Percentiles rank a stretch among this genome's conserved stretches.
These are phyloP conservation scores for Cardiospermum halicacabum DNA, from an alignment of 345 rosid species.

Conservation along the genomic window DNA sequence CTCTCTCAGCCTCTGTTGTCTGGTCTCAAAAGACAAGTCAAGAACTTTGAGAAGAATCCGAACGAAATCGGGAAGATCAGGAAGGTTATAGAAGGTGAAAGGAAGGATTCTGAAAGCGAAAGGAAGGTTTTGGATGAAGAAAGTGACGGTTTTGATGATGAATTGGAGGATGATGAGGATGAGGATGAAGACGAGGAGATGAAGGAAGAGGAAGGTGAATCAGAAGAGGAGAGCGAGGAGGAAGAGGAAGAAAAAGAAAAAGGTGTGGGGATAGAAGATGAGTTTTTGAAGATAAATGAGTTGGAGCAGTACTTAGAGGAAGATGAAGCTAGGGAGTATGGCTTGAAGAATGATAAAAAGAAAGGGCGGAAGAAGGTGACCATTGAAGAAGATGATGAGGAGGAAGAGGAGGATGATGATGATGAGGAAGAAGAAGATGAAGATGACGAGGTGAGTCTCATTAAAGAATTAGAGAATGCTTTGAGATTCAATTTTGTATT, in stretches of 20 bases:
- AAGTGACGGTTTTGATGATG: conserved; percentile 37
- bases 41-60: conserved; percentile 53
- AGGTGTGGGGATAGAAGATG: conserved; percentile 63
- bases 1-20: conserved; percentile 61
- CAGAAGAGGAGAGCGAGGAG: conserved; percentile 19
- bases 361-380: conserved; percentile 22
- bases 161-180: conserved; percentile 25
- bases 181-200: conserved; percentile 29
- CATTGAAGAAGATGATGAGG: conserved; percentile 38
- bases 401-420: conserved; percentile 30
- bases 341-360: conserved; percentile 31
- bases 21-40: conserved; percentile 48
- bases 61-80: conserved; percentile 37
- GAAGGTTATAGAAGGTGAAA: conserved; percentile 20
- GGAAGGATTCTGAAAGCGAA: conserved; percentile 10
- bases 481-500: no score
- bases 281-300: conserved; percentile 72
- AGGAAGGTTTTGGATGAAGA: conserved; percentile 27
- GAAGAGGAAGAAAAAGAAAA: conserved; percentile 18
- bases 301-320: conserved; percentile 67
- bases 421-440: conserved; percentile 36
- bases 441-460: conserved; percentile 21
- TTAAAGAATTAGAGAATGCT: no score
- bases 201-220: conserved; percentile 24
- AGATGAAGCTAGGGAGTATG: conserved; percentile 79